These are phyloP conservation scores for Cutaneotrichosporon cutaneum DNA, from an alignment of 1,284 basidiomycete genomes.

Conservation along the genomic window DNA sequence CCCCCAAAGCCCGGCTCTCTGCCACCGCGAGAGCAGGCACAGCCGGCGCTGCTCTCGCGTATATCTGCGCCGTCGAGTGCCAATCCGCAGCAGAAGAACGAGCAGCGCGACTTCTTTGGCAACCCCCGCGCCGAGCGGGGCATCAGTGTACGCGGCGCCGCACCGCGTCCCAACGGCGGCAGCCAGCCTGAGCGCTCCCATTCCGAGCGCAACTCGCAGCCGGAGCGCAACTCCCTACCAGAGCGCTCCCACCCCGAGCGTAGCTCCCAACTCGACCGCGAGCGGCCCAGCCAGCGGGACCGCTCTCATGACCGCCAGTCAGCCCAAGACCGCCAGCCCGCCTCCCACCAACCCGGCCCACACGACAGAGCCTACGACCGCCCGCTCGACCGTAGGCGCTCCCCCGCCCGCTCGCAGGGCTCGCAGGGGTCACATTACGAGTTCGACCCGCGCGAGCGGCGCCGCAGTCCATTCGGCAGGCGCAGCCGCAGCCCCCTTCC, in stretches of 20 bases:
- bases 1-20: constrained; percentile 1
- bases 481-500: not conserved
- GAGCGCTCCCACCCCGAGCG: not conserved
- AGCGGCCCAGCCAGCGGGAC: not conserved
- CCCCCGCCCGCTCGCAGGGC: not conserved
- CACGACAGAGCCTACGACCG: not conserved
- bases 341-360: not conserved
- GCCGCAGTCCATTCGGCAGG: not conserved
- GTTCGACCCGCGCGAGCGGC: not conserved
- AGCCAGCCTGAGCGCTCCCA: no score
- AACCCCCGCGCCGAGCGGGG: not conserved
- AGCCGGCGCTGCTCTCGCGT: not conserved
- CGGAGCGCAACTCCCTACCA: not conserved
- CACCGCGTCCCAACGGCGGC: no score
- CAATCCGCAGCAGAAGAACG: not conserved
- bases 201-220: no score
- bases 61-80: not conserved
- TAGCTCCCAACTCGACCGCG: not conserved
- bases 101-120: not conserved
- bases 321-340: not conserved
- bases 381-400: not conserved
- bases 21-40: no score
- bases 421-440: not conserved
- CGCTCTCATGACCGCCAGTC: not conserved
- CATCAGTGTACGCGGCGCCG: not conserved